These are phyloP conservation scores for Antitrichia curtipendula DNA, from an alignment of 225 moss, liverwort and hornwort genomes.

Conservation along the genomic window DNA sequence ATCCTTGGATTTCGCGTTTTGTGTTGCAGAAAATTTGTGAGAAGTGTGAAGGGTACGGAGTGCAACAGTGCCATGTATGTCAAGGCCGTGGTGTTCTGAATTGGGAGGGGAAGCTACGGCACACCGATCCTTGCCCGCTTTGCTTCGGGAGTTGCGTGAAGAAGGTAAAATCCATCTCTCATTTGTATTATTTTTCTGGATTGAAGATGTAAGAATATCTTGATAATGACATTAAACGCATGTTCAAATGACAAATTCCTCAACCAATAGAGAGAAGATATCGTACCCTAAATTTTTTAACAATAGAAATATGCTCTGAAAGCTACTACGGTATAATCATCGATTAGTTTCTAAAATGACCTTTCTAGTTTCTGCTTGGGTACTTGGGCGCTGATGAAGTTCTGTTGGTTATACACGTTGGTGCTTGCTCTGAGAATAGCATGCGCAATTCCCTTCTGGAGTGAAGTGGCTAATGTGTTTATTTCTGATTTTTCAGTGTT, in stretches of 20 bases:
- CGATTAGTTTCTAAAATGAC: background rate
- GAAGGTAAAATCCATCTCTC: constrained; percentile 39
- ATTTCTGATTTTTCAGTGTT: constrained; percentile 41
- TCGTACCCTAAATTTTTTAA: background rate
- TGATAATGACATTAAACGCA: background rate
- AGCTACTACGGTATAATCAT: background rate
- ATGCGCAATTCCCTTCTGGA: background rate
- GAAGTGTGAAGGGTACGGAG: constrained; percentile 88
- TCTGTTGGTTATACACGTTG: background rate
- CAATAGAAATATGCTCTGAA: background rate
- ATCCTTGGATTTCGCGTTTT: background rate
- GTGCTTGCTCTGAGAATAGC: background rate
- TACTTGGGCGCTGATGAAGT: background rate
- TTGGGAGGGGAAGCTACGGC: constrained; percentile 82
- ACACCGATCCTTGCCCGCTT: constrained; percentile 63
- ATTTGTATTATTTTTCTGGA: background rate
- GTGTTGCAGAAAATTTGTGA: constrained; percentile 60
- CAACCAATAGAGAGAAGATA: background rate
- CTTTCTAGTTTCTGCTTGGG: background rate
- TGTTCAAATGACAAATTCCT: background rate
- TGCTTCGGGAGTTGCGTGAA: constrained; percentile 71
- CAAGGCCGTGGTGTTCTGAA: constrained; percentile 46
- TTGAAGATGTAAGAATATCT: background rate
- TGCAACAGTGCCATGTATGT: constrained; percentile 81
- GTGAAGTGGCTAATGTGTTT: background rate